Evolutionary conservation across 306 rosid species (phyloP), one percentile per base, ranked within the genome.

Genomic region (Elaeagnus macrophylla): DNA sequence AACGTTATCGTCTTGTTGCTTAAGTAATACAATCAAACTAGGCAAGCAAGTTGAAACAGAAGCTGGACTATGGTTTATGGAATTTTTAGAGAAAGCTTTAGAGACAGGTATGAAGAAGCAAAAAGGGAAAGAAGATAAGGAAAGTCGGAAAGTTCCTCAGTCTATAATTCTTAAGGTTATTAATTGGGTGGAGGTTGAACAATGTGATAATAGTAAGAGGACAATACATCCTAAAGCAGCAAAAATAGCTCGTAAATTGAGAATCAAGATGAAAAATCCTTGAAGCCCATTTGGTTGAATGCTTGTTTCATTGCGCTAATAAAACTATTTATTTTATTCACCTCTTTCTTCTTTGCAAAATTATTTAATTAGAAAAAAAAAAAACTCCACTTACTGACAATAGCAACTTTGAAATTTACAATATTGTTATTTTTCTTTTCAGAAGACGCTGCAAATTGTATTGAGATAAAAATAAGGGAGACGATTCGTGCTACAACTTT

Each of bases 191-290:
- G 99, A 91, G 73, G 88, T 86, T 6, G 83, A 91, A 60, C 91
- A 82, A 25, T 71, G 75, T 16, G 86, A 73, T 12, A 65, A 71
- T 57, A 84, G 55, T 58, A 91, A 70, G 72, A 60, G 91, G 51
- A 69, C 91, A n/a, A 66, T 74, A 25, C 94, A 90, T 70, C 95
- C 94, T 17, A 90, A 77, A 69, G 93, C 84, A 7, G 68, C 85
- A 14, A 93, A 80, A 59, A 70, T 91, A 57, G 85, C 93, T 51
- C 65, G 96, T 35, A 91, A 84, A 74, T 72, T 91, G 16, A 80
- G 99, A 72, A 91, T 91, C 78, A 91, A 87, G 67, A 77, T 87
- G 76, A 91, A 91, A 66, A 91, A 91, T 76, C 99, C 97, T 57
- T 75, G 66, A 68, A 14, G 32, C 32, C 32, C 1, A 20, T 20